Conservation (phyloP, 2,329 filamentous ascomycete species). For the Monosporascus ibericus region DNA sequence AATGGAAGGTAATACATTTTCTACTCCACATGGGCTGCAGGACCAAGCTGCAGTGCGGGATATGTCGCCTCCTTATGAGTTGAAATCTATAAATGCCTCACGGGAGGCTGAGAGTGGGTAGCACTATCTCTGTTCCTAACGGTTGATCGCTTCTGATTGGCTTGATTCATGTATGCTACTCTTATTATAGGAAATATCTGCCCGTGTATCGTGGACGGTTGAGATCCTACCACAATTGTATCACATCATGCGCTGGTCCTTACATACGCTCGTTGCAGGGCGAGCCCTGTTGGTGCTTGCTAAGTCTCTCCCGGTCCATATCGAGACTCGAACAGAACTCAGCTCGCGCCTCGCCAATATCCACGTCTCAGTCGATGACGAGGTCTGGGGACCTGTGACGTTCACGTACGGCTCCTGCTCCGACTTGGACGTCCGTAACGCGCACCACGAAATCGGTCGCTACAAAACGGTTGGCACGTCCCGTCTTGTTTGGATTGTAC, state of each 20-base stretch:
- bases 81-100: no score
- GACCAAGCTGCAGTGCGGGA: no score
- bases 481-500: constrained; percentile 29
- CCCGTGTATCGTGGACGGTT: no score
- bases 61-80: no score
- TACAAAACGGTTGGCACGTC: constrained; percentile 14
- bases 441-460: constrained; percentile 22
- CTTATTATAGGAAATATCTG: no score
- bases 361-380: constrained; percentile 19
- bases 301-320: constrained; percentile 20
- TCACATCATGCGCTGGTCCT: not conserved
- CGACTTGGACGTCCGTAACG: constrained; percentile 7
- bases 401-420: constrained; percentile 29
- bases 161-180: no score
- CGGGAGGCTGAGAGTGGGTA: no score
- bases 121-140: no score
- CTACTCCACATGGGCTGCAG: no score
- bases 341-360: constrained; percentile 30
- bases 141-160: no score
- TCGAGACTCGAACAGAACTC: constrained; percentile 29
- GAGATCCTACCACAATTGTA: no score
- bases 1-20: no score
- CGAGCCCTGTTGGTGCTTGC: not conserved
- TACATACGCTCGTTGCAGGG: not conserved
- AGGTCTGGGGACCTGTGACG: constrained; percentile 20